phyloP scores from a whole-genome alignment of 306 rosid species.

The Senna tora region DNA sequence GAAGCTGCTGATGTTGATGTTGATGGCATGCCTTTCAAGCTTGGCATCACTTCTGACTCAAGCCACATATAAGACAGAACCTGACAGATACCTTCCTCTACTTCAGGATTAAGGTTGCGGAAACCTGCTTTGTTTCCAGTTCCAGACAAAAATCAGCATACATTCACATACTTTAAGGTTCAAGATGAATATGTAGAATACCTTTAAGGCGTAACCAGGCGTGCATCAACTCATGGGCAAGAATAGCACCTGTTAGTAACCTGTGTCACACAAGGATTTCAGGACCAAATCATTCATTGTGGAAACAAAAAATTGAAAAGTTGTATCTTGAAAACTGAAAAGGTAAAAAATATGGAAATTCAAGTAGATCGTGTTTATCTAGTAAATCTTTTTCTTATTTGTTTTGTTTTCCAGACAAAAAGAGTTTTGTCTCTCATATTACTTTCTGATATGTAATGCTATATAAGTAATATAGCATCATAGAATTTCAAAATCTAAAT shows the following conservation, averaged over 20 bases:
- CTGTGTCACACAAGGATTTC: constrained; percentile 46
- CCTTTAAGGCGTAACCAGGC: constrained; percentile 99
- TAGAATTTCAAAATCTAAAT: background rate
- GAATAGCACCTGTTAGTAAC: constrained; percentile 96
- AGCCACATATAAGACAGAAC: constrained; percentile 96
- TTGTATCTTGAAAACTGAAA: background rate
- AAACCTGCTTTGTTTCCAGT: constrained; percentile 57
- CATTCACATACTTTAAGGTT: constrained; percentile 16
- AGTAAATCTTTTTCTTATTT: background rate
- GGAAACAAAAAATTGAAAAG: background rate
- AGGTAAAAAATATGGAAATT: background rate
- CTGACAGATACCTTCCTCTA: constrained; percentile 98
- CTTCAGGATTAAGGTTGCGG: constrained; percentile 69
- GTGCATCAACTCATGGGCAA: constrained; percentile 98
- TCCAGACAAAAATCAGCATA: background rate
- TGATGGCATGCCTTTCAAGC: constrained; percentile 61
- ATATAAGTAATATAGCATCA: background rate
- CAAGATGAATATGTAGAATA: constrained; percentile 31
- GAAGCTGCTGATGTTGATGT: constrained; percentile 70
- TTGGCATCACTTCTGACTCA: constrained; percentile 85
- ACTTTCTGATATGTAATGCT: background rate
- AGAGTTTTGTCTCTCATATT: no score
- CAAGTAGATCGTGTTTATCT: background rate
- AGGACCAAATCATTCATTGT: background rate
- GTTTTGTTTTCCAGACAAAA: background rate